phyloP scores from a whole-genome alignment of 441 rosid species.

The Heliophila coronopifolia region DNA sequence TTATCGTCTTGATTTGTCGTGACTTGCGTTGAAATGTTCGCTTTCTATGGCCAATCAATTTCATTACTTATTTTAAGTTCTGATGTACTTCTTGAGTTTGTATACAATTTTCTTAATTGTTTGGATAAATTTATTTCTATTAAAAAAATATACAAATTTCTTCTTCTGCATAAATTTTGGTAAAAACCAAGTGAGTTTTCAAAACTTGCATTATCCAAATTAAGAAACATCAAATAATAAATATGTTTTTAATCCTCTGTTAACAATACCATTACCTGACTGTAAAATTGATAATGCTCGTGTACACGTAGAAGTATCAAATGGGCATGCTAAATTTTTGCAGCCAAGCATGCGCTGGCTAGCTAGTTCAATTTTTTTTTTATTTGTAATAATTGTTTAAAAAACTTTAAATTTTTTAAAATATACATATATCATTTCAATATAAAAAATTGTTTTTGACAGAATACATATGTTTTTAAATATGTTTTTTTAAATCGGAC shows the following conservation, averaged over 20 bases:
- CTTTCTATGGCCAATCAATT: constrained; percentile 23
- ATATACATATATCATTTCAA: too few species aligned
- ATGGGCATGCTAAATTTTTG: too few species aligned
- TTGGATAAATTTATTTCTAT: constrained; percentile 1
- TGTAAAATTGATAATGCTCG: too few species aligned
- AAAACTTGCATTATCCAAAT: not conserved
- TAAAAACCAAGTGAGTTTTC: not conserved
- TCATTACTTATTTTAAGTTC: constrained; percentile 4
- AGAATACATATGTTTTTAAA: too few species aligned
- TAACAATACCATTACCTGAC: too few species aligned
- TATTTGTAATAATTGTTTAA: too few species aligned
- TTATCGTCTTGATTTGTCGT: constrained; percentile 40
- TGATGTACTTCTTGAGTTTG: not conserved
- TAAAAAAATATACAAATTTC: not conserved
- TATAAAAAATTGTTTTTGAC: too few species aligned
- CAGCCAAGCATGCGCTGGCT: too few species aligned
- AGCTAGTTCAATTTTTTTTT: too few species aligned
- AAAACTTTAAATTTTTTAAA: too few species aligned
- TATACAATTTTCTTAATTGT: not conserved
- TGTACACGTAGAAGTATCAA: too few species aligned
- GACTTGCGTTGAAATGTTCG: constrained; percentile 41
- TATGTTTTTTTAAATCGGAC: too few species aligned
- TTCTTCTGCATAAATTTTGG: not conserved
- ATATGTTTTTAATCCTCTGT: not conserved
- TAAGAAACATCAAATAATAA: not conserved